Evolutionary conservation across 768 basidiomycete genomes (phyloP).

Genomic region (Stropharia rugosoannulata): DNA sequence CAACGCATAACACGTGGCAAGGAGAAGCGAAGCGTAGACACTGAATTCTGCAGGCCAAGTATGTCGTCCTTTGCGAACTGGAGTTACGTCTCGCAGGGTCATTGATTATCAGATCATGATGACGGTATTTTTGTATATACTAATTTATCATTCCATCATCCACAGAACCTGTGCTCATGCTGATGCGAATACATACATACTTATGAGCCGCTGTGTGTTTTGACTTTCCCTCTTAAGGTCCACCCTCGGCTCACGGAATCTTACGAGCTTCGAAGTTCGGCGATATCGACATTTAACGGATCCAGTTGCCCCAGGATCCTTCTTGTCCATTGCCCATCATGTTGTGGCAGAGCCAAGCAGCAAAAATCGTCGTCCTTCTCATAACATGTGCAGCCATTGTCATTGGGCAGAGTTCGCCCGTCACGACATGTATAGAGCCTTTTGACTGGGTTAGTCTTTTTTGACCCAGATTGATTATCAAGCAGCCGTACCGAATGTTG

Average conservation of each 20-base stretch:
- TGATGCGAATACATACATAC: not conserved
- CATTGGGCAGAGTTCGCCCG: slow-evolving; percentile 34
- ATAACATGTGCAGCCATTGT: slow-evolving; percentile 13
- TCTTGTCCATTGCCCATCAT: not conserved
- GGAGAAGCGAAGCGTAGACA: no score
- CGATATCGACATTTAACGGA: not conserved
- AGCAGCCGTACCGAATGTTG: not conserved
- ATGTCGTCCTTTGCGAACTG: no score
- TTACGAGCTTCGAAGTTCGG: not conserved
- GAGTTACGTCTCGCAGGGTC: no score
- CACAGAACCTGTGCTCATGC: not conserved
- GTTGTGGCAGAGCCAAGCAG: not conserved
- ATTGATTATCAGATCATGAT: no score
- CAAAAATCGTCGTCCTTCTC: slow-evolving; percentile 9
- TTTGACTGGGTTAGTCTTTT: slow-evolving; percentile 36
- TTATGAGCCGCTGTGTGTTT: not conserved
- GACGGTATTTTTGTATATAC: no score
- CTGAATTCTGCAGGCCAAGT: no score
- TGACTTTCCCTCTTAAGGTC: not conserved
- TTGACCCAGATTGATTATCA: not conserved
- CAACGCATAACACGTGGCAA: no score
- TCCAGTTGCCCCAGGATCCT: not conserved
- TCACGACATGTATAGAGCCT: slow-evolving; percentile 31
- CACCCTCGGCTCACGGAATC: slow-evolving; percentile 5
- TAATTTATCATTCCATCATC: not conserved